These are phyloP conservation scores for Vaccinium macrocarpon DNA, from an alignment of 148 eudicot genomes.

Conservation along the genomic window DNA sequence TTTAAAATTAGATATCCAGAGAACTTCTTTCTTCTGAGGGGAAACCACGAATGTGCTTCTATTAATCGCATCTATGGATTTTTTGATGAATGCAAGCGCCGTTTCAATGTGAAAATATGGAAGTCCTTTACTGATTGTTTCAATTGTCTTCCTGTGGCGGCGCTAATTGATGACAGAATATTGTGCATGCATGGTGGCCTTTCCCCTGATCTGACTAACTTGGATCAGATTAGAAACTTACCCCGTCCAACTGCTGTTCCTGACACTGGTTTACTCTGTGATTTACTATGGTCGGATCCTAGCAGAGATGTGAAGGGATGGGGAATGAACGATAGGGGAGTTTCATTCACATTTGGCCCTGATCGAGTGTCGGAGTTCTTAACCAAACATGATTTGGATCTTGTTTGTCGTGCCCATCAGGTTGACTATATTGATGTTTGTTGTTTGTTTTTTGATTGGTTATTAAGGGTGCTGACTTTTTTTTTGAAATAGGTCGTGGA, in stretches of 20 bases:
- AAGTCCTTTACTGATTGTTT: conserved; percentile 12
- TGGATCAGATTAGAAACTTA: conserved; percentile 14
- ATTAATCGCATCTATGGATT: conserved; percentile 13
- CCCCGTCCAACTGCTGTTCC: conserved; percentile 10
- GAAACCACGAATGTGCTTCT: conserved; percentile 15
- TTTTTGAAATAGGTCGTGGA: background rate
- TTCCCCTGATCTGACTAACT: conserved; percentile 15
- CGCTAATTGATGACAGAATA: conserved; percentile 10
- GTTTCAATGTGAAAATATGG: conserved; percentile 16
- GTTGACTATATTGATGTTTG: background rate
- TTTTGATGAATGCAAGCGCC: conserved; percentile 14
- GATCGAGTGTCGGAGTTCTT: conserved; percentile 9
- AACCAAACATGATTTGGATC: conserved; percentile 13
- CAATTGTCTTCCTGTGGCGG: conserved; percentile 13
- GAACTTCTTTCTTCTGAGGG: conserved; percentile 12
- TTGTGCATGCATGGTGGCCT: conserved; percentile 14
- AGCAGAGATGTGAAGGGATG: conserved; percentile 11
- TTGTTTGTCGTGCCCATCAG: conserved; percentile 13
- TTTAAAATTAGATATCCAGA: conserved; percentile 10
- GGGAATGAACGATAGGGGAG: conserved; percentile 16
- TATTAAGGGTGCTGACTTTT: background rate
- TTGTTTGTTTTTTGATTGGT: conserved; percentile 1
- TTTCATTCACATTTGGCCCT: conserved; percentile 14
- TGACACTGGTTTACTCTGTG: conserved; percentile 12
- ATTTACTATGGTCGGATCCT: conserved; percentile 13